phyloP scores from a whole-genome alignment of 176 grass and related monocot species.

The Oryza glaberrima region DNA sequence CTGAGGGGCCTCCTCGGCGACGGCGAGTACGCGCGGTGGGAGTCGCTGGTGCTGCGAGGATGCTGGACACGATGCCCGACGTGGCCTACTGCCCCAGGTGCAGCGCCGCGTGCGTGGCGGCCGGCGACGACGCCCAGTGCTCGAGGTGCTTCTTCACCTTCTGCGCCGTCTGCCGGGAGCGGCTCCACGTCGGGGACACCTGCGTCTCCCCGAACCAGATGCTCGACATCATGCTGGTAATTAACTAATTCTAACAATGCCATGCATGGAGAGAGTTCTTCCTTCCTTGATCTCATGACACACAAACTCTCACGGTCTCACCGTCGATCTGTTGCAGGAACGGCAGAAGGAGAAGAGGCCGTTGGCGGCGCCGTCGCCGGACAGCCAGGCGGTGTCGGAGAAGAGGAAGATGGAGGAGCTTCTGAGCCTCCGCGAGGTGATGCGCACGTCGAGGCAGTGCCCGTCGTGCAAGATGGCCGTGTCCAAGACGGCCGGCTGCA shows the following conservation, averaged over 20 bases:
- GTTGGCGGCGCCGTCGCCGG: conserved; percentile 4
- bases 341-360: not conserved
- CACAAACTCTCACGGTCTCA: not conserved
- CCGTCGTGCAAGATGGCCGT: conserved; percentile 56
- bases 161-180: conserved; percentile 53
- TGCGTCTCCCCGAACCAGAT: conserved; percentile 47
- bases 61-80: conserved; percentile 70
- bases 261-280: not conserved
- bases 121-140: conserved; percentile 65
- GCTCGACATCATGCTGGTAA: conserved; percentile 49
- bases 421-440: conserved; percentile 44
- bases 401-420: conserved; percentile 19
- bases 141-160: conserved; percentile 68
- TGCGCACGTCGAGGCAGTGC: conserved; percentile 49
- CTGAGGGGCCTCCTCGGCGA: conserved; percentile 47
- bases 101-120: conserved; percentile 61
- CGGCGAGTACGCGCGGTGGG: conserved; percentile 62
- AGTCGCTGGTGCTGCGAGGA: conserved; percentile 57
- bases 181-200: conserved; percentile 53
- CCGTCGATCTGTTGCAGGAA: not conserved
- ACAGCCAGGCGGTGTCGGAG: not conserved
- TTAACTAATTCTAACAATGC: not conserved
- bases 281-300: not conserved
- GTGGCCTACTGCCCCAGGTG: conserved; percentile 70
- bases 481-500: conserved; percentile 45